phyloP scores from a whole-genome alignment of 257 asterid species.

The Solanum chaucha region DNA sequence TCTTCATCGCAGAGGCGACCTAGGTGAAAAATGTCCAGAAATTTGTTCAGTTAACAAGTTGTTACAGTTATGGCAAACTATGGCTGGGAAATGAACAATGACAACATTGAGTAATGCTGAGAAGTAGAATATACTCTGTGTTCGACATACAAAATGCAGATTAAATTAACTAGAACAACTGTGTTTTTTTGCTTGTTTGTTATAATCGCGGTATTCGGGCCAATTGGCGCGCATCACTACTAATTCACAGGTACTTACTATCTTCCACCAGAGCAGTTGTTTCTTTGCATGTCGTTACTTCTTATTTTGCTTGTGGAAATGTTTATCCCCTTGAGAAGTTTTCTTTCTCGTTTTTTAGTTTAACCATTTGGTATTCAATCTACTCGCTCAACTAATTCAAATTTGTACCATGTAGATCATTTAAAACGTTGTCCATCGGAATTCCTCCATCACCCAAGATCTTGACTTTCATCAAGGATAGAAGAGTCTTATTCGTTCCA shows the following conservation, averaged over 20 bases:
- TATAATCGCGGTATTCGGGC: not conserved
- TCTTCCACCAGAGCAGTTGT: not conserved
- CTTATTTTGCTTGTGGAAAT: not conserved
- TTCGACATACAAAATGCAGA: not conserved
- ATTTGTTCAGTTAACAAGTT: not conserved
- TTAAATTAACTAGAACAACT: not conserved
- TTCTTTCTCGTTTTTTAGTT: not conserved
- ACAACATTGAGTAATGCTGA: not conserved
- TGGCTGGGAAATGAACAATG: not conserved
- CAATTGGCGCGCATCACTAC: not conserved
- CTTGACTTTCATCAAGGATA: not conserved
- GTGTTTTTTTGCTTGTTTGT: not conserved
- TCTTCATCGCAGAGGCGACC: not conserved
- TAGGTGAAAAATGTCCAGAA: not conserved
- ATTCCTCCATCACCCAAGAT: not conserved
- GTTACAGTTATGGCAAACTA: not conserved
- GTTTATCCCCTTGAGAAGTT: not conserved
- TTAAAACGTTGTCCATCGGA: not conserved
- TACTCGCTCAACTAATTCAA: not conserved
- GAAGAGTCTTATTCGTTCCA: not conserved
- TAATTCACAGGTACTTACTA: not conserved
- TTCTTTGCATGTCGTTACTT: not conserved
- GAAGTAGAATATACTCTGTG: not conserved
- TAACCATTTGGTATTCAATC: not conserved
- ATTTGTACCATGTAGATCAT: not conserved